These are phyloP conservation scores for Penicillium daleae DNA, from an alignment of 495 filamentous ascomycete genomes.

Conservation along the genomic window DNA sequence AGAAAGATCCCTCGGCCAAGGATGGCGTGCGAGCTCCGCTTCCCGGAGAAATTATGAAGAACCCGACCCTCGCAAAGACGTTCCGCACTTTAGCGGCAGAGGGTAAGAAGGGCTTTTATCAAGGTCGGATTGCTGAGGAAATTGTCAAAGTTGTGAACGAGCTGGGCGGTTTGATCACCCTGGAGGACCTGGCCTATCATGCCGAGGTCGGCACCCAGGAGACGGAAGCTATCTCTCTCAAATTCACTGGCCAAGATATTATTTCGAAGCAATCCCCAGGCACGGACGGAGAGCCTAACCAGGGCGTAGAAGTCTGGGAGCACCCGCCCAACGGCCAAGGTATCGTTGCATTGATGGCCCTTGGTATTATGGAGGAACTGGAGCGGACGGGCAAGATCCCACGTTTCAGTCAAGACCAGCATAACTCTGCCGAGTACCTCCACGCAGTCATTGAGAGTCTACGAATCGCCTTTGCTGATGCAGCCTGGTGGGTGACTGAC, in stretches of 20 bases:
- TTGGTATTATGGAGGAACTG: constrained; percentile 87
- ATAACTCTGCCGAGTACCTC: constrained; percentile 79
- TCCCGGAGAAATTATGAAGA: constrained; percentile 88
- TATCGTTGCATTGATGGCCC: constrained; percentile 89
- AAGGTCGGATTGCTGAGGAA: constrained; percentile 76
- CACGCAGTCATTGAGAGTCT: constrained; percentile 89
- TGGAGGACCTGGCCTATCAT: constrained; percentile 81
- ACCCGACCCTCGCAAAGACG: constrained; percentile 77
- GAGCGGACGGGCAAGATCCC: constrained; percentile 73
- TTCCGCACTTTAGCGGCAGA: constrained; percentile 79
- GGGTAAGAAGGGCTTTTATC: constrained; percentile 90
- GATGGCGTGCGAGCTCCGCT: constrained; percentile 71
- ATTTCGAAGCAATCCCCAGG: constrained; percentile 49
- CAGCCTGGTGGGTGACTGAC: constrained; percentile 86
- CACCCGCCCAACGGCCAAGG: constrained; percentile 98
- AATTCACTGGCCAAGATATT: constrained; percentile 72
- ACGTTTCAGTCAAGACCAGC: constrained; percentile 65
- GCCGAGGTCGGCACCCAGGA: constrained; percentile 74
- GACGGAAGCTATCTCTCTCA: constrained; percentile 77
- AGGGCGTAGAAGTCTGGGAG: constrained; percentile 88
- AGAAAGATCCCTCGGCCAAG: constrained; percentile 63
- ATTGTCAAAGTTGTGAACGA: constrained; percentile 76
- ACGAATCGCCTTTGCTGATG: constrained; percentile 92
- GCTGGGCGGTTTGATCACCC: constrained; percentile 75
- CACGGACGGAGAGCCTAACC: constrained; percentile 47